Evolutionary conservation across 495 filamentous ascomycete genomes (phyloP).

Genomic region (Clavariopsis aquatica): DNA sequence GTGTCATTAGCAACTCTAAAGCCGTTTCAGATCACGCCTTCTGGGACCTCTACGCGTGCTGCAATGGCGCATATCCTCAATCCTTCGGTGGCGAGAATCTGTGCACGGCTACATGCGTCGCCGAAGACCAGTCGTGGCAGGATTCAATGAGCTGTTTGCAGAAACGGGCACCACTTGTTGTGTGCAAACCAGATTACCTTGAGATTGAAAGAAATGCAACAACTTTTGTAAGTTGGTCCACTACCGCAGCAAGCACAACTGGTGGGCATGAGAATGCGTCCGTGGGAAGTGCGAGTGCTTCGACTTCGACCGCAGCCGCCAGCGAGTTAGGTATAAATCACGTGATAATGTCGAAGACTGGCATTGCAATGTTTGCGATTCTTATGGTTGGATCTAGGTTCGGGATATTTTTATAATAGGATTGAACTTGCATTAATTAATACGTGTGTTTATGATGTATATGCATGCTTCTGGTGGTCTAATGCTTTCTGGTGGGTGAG

Average conservation of each 20-base stretch:
- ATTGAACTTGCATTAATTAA: too few species aligned
- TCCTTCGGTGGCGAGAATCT: neutral
- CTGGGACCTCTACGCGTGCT: neutral
- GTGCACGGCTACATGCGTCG: neutral
- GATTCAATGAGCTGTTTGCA: neutral
- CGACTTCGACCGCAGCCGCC: neutral
- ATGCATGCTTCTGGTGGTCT: too few species aligned
- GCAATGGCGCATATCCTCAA: neutral
- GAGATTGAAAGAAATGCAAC: neutral
- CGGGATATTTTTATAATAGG: neutral
- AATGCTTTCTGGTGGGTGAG: too few species aligned
- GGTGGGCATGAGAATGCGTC: neutral
- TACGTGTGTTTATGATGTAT: too few species aligned
- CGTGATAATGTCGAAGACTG: neutral
- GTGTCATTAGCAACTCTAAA: neutral
- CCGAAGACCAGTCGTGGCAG: neutral
- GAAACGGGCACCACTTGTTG: neutral
- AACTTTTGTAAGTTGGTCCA: neutral
- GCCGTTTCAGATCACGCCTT: neutral
- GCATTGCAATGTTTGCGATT: neutral
- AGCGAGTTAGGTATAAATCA: neutral
- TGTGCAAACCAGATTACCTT: neutral
- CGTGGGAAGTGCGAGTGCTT: neutral
- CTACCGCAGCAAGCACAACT: neutral
- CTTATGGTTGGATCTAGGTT: neutral